A percentile compares a stretch with the other conserved stretches of the same genome.
phyloP scores from a whole-genome alignment of 345 rosid genomes.

The Syzygium aromaticum region DNA sequence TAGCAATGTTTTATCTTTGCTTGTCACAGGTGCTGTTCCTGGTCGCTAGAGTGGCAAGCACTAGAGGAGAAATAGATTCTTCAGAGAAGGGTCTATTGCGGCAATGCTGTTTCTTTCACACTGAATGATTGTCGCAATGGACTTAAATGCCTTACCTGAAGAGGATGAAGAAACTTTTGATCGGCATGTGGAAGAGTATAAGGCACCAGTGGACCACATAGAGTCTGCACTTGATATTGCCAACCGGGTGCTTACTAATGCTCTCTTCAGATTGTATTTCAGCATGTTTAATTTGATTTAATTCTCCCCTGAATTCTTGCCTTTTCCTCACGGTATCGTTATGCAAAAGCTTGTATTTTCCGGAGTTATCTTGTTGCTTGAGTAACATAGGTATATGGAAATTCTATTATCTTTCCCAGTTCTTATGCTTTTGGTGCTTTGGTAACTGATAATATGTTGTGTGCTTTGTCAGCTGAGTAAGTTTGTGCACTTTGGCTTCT shows the following conservation, averaged over 20 bases:
- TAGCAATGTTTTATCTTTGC: background rate
- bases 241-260: constrained; percentile 22
- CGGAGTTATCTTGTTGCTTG: background rate
- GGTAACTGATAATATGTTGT: background rate
- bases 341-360: background rate
- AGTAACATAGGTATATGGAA: background rate
- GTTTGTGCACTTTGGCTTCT: background rate
- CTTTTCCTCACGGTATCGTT: background rate
- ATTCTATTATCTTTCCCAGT: background rate
- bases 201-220: constrained; percentile 10
- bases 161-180: constrained; percentile 37
- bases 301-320: background rate
- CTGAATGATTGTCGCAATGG: constrained; percentile 39
- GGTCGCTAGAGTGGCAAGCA: background rate
- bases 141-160: constrained; percentile 44
- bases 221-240: constrained; percentile 32
- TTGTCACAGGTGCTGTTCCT: background rate
- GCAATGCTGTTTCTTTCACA: constrained; percentile 8
- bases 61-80: background rate
- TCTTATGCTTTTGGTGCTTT: background rate
- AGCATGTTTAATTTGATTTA: background rate
- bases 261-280: background rate
- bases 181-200: constrained; percentile 11
- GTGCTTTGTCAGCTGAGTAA: background rate
- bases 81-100: background rate